These are phyloP conservation scores for Fraxinus sp. DNA, from an alignment of 305 asterid species.

Conservation along the genomic window DNA sequence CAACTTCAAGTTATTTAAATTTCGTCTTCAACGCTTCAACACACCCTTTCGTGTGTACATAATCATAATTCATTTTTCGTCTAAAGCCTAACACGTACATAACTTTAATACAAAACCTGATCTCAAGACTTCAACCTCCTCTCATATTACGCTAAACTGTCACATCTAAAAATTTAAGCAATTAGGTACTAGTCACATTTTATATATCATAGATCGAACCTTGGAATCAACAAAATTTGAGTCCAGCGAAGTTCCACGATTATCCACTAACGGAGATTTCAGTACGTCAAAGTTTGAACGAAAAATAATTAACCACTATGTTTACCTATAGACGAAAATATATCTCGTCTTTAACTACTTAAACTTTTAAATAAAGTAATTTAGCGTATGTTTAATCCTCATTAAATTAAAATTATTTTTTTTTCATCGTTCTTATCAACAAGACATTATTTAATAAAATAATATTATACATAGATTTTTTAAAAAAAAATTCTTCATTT, in stretches of 20 bases:
- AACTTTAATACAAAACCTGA: not conserved
- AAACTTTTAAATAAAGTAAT: not conserved
- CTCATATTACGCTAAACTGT: not conserved
- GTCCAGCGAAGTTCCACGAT: not conserved
- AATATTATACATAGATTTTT: not conserved
- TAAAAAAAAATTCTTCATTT: not conserved
- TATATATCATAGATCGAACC: not conserved
- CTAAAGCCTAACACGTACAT: not conserved
- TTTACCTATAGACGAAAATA: not conserved
- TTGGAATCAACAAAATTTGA: not conserved
- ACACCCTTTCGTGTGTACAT: not conserved
- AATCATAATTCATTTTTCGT: not conserved
- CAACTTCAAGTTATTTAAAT: not conserved
- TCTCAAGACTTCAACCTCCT: not conserved
- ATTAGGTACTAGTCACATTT: not conserved
- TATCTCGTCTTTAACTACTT: not conserved
- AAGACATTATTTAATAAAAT: too few relatives aligned
- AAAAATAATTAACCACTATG: not conserved
- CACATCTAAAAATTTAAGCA: not conserved
- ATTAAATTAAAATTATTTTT: too few relatives aligned
- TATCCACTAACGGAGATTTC: not conserved
- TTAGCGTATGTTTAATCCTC: too few relatives aligned
- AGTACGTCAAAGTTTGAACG: not conserved
- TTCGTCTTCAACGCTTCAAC: not conserved
- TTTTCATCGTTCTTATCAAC: not conserved